phyloP scores from a whole-genome alignment of 805 yeast genomes.

The Pichia nakasei region DNA sequence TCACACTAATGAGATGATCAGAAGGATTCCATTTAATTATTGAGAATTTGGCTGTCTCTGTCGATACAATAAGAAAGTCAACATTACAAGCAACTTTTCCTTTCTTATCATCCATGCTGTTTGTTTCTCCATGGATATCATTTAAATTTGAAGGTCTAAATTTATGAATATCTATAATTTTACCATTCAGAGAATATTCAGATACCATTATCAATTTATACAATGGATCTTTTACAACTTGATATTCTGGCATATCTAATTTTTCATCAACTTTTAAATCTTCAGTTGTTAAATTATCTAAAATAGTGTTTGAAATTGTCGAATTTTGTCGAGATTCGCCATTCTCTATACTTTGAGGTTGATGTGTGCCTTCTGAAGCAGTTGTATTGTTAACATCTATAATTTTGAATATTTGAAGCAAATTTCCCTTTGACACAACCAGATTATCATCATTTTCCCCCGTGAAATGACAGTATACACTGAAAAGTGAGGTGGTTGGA shows the following conservation, averaged over 20 bases:
- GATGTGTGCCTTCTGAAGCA: constrained; percentile 9
- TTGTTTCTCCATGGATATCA: constrained; percentile 45
- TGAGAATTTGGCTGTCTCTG: constrained; percentile 71
- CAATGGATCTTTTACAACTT: constrained; percentile 12
- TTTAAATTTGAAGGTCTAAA: constrained; percentile 29
- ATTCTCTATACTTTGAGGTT: no score
- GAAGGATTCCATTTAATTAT: constrained; percentile 60
- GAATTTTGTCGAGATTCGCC: no score
- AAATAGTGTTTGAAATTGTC: no score
- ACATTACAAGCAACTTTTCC: constrained; percentile 30
- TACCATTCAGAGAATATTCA: constrained; percentile 70
- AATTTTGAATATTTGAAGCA: constrained; percentile 54
- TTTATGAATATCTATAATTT: constrained; percentile 46
- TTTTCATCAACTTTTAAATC: constrained; percentile 7
- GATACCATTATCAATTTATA: constrained; percentile 35
- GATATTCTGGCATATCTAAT: constrained; percentile 2
- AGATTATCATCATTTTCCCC: constrained; percentile 40
- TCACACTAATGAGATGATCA: constrained; percentile 50
- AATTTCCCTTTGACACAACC: constrained; percentile 60
- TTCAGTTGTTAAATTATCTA: not conserved
- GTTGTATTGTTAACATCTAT: constrained; percentile 16
- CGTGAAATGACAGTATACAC: constrained; percentile 39
- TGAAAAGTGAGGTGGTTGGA: constrained; percentile 64
- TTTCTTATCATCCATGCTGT: constrained; percentile 41
- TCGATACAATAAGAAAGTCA: constrained; percentile 58